phyloP scores from a whole-genome alignment of 2,329 filamentous ascomycete species.

The Fusarium hostae region DNA sequence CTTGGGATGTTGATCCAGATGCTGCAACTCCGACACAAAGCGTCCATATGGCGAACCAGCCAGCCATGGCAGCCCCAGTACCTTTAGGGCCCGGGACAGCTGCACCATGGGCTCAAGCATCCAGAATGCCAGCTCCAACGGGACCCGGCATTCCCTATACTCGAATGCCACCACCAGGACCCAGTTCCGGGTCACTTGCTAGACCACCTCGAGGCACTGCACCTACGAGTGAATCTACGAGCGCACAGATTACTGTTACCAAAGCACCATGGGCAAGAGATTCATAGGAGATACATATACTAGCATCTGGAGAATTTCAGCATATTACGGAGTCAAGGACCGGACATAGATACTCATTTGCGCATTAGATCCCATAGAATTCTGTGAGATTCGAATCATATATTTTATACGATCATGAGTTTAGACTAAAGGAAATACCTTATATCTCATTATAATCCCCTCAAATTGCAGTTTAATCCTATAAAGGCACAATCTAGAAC shows the following conservation, averaged over 20 bases:
- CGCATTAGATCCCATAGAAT: conserved; percentile 29
- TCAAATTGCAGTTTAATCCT: neutral
- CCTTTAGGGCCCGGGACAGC: conserved; percentile 50
- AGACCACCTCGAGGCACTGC: conserved; percentile 35
- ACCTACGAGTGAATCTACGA: conserved; percentile 46
- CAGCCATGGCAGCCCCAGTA: conserved; percentile 45
- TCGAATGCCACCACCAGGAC: conserved; percentile 47
- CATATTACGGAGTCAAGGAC: conserved; percentile 4
- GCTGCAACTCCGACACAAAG: conserved; percentile 61
- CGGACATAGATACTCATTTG: conserved; percentile 18
- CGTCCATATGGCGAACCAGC: conserved; percentile 69
- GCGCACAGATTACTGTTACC: conserved; percentile 55
- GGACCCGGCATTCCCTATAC: conserved; percentile 55
- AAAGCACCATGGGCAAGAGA: conserved; percentile 61
- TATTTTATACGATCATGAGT: neutral
- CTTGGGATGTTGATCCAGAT: conserved; percentile 76
- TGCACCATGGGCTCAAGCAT: conserved; percentile 58
- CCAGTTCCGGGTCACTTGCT: conserved; percentile 43
- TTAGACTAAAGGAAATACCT: neutral
- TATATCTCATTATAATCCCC: neutral
- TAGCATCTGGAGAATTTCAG: neutral
- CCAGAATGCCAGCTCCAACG: conserved; percentile 51
- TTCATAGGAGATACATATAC: neutral
- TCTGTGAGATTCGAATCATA: neutral
- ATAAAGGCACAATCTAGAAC: neutral